These are phyloP conservation scores for Cyclotella sp. DNA, from an alignment of 108 stramenopile genomes.

Conservation along the genomic window DNA sequence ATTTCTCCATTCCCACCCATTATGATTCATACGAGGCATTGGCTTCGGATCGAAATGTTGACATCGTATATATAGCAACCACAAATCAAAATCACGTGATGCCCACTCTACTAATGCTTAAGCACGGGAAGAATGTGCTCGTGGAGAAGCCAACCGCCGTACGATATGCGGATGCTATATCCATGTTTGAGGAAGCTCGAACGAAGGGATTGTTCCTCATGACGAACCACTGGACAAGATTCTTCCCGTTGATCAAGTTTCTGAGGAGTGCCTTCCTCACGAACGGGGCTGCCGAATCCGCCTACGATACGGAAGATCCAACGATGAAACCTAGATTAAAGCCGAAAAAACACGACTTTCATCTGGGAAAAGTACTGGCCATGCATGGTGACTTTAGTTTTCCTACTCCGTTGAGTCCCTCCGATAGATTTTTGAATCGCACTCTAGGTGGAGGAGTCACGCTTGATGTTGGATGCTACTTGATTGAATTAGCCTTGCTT, in stretches of 20 bases:
- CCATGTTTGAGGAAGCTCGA: constrained; percentile 69
- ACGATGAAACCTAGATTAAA: too few relatives aligned
- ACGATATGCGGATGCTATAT: constrained; percentile 64
- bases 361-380: constrained; percentile 35
- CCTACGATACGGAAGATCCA: too few relatives aligned
- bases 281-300: background rate
- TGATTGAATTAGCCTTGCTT: constrained; percentile 41
- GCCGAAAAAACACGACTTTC: background rate
- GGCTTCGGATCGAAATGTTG: constrained; percentile 63
- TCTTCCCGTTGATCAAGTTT: constrained; percentile 42
- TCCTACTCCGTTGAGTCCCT: constrained; percentile 19
- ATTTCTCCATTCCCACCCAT: constrained; percentile 28
- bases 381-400: constrained; percentile 48
- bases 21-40: constrained; percentile 74
- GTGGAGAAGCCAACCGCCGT: constrained; percentile 86
- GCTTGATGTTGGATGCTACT: constrained; percentile 41
- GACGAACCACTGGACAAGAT: constrained; percentile 55
- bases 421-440: constrained; percentile 40
- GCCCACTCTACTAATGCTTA: constrained; percentile 60
- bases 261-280: constrained; percentile 29
- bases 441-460: constrained; percentile 43
- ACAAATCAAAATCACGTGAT: constrained; percentile 62
- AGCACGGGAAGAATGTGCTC: constrained; percentile 74
- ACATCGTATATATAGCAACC: constrained; percentile 51
- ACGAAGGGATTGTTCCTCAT: constrained; percentile 76